These are phyloP conservation scores for Trifolium dubium DNA, from an alignment of 306 rosid species.

Conservation along the genomic window DNA sequence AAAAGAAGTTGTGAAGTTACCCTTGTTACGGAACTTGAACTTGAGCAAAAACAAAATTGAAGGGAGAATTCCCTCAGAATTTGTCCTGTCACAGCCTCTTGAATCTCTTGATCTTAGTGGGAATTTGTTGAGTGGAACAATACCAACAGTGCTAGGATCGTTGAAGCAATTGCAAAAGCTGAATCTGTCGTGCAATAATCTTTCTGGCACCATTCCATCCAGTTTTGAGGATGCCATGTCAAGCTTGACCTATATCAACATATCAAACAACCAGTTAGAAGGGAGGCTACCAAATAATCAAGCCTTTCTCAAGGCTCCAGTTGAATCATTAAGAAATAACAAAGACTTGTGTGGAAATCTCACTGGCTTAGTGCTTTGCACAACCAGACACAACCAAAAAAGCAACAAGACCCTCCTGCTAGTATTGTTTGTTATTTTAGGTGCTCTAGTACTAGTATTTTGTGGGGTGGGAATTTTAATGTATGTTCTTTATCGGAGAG, in stretches of 20 bases:
- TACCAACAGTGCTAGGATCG: constrained; percentile 47
- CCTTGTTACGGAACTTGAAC: constrained; percentile 6
- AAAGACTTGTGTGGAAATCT: constrained; percentile 42
- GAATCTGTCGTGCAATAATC: constrained; percentile 52
- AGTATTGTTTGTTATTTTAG: constrained; percentile 1
- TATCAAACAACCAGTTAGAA: constrained; percentile 44
- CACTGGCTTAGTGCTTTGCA: constrained; percentile 22
- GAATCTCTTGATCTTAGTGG: constrained; percentile 52
- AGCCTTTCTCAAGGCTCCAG: constrained; percentile 40
- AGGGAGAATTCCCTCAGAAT: constrained; percentile 22
- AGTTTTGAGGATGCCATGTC: constrained; percentile 38
- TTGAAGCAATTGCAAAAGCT: constrained; percentile 32
- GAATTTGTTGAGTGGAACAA: constrained; percentile 39
- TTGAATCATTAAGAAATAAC: constrained; percentile 34
- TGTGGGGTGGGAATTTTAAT: constrained; percentile 19
- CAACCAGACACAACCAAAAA: constrained; percentile 3
- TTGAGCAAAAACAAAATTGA: constrained; percentile 37
- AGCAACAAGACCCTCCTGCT: neutral
- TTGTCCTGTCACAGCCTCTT: constrained; percentile 27
- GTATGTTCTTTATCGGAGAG: constrained; percentile 23
- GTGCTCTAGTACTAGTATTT: constrained; percentile 1
- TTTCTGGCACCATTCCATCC: constrained; percentile 48
- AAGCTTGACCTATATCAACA: constrained; percentile 47
- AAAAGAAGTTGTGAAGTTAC: constrained; percentile 18
- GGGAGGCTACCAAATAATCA: constrained; percentile 33